Percentiles rank a stretch among this genome's conserved stretches.
phyloP scores from a whole-genome alignment of 345 rosid species.

The Salix suchowensis region DNA sequence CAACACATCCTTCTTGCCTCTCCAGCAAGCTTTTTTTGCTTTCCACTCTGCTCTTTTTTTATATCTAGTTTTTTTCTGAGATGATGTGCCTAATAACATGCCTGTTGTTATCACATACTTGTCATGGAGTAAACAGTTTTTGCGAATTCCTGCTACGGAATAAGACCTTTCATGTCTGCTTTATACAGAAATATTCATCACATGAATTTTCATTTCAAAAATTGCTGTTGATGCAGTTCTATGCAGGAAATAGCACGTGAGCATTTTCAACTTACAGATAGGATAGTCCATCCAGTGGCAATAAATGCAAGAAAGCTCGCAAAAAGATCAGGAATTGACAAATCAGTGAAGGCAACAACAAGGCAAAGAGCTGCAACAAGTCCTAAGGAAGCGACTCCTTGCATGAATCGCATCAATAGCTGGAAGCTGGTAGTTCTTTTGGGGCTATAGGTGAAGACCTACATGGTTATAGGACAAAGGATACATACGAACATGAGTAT shows the following conservation, averaged over 20 bases:
- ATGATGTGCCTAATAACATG: not conserved
- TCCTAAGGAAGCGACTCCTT: constrained; percentile 68
- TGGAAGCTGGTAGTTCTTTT: constrained; percentile 60
- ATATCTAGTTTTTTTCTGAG: no score
- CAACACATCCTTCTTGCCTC: not conserved
- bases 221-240: no score
- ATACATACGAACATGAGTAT: not conserved
- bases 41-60: not conserved
- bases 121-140: no score
- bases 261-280: constrained; percentile 49
- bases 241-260: not conserved
- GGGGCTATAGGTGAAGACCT: constrained; percentile 79
- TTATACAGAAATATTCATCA: not conserved
- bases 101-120: no score
- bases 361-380: constrained; percentile 61
- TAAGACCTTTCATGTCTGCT: not conserved
- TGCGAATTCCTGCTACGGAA: not conserved
- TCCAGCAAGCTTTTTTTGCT: not conserved
- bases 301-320: constrained; percentile 83
- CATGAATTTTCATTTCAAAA: not conserved
- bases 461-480: constrained; percentile 15
- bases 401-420: constrained; percentile 66
- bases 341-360: constrained; percentile 47
- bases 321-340: constrained; percentile 73
- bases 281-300: constrained; percentile 85